Evolutionary conservation across 495 filamentous ascomycete genomes (phyloP), one percentile per base, ranked within the genome.

Genomic region (Rhizodiscina lignyota): DNA sequence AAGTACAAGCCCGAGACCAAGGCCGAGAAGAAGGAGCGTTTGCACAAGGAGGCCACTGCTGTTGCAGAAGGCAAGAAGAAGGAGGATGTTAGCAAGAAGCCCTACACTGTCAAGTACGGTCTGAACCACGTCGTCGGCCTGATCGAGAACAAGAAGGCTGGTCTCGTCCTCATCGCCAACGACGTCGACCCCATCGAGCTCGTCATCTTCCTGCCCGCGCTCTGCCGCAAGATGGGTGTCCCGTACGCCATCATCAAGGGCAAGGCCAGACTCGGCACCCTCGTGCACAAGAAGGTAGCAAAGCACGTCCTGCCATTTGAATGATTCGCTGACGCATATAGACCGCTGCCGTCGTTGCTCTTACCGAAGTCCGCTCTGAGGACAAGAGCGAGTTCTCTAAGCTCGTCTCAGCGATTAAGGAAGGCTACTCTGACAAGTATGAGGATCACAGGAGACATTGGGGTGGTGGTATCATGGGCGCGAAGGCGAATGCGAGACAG

Each of bases 121-220:
- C 76, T 99, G 50, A 99, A 99, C 75, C 91, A 99, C 71, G 89
- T 99, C 52, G 91, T 99, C 48, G 91, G 89, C 43, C 73, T 99
- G 47, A 86, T 99, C 58, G 91, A 99, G 79, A 96, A 94, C 72
- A 99, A 96, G 83, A 99, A 99, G 78, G 87, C 91, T 41, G 73
- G 79, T 37, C 70, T 99, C 47, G 91, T 99, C 56, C 71, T 99
- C 49, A 96, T 99, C 59, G 79, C 91, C 55, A 93, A 99, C 67
- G 91, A 99, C 60, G 91, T 99, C 54, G 91, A 99, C 72, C 91
- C 91, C 47, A 96, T 99, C 63, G 91, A 99, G 74, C 64, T 99
- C 51, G 91, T 99, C 60, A 78, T 96, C 64, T 99, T 92, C 83
- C 72, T 99, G 38, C 91, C 91, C 45, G 85, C 91, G 58, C 76